Conservation (phyloP, 257 asterid species). For the Linderniella brevidens region DNA sequence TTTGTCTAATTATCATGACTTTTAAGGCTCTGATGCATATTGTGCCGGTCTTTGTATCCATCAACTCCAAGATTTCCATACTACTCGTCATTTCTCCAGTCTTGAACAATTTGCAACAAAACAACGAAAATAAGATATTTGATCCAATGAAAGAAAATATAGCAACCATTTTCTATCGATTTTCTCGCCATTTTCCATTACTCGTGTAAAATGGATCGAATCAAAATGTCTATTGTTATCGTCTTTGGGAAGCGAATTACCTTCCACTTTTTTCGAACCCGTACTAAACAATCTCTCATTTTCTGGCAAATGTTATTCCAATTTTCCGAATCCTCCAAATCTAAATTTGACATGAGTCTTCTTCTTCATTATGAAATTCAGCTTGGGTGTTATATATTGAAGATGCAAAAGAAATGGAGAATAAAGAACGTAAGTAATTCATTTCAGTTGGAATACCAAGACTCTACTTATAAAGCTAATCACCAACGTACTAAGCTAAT, state of each 20-base stretch:
- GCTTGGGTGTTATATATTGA: no score
- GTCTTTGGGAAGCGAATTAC: neutral
- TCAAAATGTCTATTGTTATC: neutral
- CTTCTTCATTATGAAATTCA: no score
- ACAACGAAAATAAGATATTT: constrained; percentile 8
- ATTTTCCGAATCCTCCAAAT: constrained; percentile 3
- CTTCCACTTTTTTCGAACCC: neutral
- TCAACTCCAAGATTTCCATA: neutral
- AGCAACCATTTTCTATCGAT: constrained; percentile 6
- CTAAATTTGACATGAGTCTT: no score
- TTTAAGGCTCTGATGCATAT: neutral
- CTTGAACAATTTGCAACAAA: constrained; percentile 9
- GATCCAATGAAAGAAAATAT: neutral
- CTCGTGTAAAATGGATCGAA: neutral
- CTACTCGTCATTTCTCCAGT: neutral
- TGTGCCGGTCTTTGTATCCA: constrained; percentile 4
- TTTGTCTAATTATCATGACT: constrained; percentile 7
- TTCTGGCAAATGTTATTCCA: constrained; percentile 2
- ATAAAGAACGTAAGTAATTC: no score
- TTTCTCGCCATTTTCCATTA: neutral
- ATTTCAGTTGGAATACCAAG: no score
- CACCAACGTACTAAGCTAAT: no score
- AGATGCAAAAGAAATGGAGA: no score
- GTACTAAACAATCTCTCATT: neutral
- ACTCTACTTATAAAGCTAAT: no score